Evolutionary conservation across 192 early-diverging fungal species (phyloP).

Genomic region (Entomortierella chlamydospora): DNA sequence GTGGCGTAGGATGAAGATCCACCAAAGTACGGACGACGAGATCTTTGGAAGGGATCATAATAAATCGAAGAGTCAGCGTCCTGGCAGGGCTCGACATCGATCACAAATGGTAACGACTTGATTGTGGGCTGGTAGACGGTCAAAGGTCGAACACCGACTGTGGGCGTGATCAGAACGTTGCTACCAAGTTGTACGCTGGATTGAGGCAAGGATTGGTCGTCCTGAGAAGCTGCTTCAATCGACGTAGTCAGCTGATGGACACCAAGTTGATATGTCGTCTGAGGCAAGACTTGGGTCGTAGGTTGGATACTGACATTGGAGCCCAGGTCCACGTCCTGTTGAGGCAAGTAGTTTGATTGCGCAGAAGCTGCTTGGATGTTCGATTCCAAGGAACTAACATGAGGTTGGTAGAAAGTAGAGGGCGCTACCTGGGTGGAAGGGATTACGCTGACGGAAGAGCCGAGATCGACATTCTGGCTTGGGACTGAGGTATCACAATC

Average conservation of each 20-base stretch:
- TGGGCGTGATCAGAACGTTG: slow-evolving; percentile 18
- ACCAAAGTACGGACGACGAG: neutral
- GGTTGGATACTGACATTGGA: slow-evolving; percentile 36
- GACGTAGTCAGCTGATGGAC: slow-evolving; percentile 22
- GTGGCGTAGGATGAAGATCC: too few relatives aligned
- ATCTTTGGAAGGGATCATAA: neutral
- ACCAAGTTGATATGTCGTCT: slow-evolving; percentile 30
- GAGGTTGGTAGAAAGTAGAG: slow-evolving; percentile 18
- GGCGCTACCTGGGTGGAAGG: slow-evolving; percentile 18
- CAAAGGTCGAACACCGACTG: slow-evolving; percentile 18
- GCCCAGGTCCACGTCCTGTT: slow-evolving; percentile 18
- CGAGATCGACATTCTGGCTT: slow-evolving; percentile 13
- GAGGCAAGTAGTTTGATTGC: slow-evolving; percentile 2
- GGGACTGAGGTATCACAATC: slow-evolving; percentile 20
- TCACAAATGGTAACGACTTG: slow-evolving; percentile 32
- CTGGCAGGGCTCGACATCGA: slow-evolving; percentile 33
- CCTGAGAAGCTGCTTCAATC: slow-evolving; percentile 5
- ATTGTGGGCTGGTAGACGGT: slow-evolving; percentile 30
- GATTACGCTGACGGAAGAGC: slow-evolving; percentile 12
- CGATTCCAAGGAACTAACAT: slow-evolving; percentile 26
- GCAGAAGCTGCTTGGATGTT: slow-evolving; percentile 17
- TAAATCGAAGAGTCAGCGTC: neutral
- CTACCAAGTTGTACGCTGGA: slow-evolving; percentile 32
- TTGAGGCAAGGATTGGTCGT: slow-evolving; percentile 36
- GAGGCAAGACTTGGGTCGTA: slow-evolving; percentile 23